phyloP scores from a whole-genome alignment of 768 basidiomycete genomes.

The Coprinellus micaceus region DNA sequence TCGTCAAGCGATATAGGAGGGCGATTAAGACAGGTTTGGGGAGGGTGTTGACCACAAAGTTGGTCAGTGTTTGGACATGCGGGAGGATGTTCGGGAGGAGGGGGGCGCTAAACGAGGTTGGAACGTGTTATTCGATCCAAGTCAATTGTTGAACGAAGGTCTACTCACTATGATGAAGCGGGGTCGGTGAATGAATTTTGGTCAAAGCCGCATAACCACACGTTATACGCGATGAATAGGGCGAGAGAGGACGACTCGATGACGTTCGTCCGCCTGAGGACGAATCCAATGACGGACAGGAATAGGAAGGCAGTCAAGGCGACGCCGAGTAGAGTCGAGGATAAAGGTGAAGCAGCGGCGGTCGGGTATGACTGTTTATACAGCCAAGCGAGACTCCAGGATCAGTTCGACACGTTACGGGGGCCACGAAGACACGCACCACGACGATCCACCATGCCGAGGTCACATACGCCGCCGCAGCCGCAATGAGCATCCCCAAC shows the following conservation, averaged over 20 bases:
- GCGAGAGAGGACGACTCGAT: slow-evolving; percentile 88
- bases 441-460: slow-evolving; percentile 86
- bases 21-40: slow-evolving; percentile 82
- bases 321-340: slow-evolving; percentile 85
- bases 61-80: slow-evolving; percentile 72
- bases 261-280: slow-evolving; percentile 83
- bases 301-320: slow-evolving; percentile 88
- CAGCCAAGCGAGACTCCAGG: too few relatives aligned
- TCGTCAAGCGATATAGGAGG: slow-evolving; percentile 73
- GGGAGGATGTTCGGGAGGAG: slow-evolving; percentile 76
- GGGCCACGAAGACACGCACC: slow-evolving; percentile 50
- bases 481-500: slow-evolving; percentile 69
- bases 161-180: slow-evolving; percentile 70
- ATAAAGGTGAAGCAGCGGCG: slow-evolving; percentile 78
- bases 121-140: not conserved
- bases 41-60: slow-evolving; percentile 80
- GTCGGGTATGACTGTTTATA: slow-evolving; percentile 67
- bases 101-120: slow-evolving; percentile 75
- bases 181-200: slow-evolving; percentile 69
- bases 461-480: slow-evolving; percentile 75
- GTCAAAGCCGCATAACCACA: slow-evolving; percentile 86
- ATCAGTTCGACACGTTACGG: too few relatives aligned
- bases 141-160: not conserved
- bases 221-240: slow-evolving; percentile 84
- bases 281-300: slow-evolving; percentile 88